phyloP scores from a whole-genome alignment of 1,284 basidiomycete species.

The Ustilago nuda region DNA sequence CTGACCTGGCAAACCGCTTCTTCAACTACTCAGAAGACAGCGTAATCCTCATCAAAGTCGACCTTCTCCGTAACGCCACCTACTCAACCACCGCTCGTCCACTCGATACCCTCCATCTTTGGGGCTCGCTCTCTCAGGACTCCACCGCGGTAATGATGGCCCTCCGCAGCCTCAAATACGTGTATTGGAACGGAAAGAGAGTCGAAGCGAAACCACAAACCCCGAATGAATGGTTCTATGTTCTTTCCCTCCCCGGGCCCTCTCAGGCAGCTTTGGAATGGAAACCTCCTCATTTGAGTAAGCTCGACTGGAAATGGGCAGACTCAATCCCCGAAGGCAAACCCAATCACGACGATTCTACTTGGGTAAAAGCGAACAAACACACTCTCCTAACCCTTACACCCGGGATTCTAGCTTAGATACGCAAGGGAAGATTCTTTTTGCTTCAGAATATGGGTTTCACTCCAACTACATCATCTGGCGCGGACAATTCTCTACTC shows the following conservation, averaged over 20 bases:
- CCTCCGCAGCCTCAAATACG: slow-evolving; percentile 16
- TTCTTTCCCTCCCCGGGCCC: slow-evolving; percentile 21
- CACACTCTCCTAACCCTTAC: slow-evolving; percentile 77
- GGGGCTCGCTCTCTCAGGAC: slow-evolving; percentile 10
- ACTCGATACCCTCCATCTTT: slow-evolving; percentile 39
- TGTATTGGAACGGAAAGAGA: slow-evolving; percentile 37
- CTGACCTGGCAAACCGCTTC: slow-evolving; percentile 24
- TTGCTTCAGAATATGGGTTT: slow-evolving; percentile 74
- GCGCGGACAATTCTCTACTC: slow-evolving; percentile 78
- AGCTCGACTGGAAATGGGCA: slow-evolving; percentile 76
- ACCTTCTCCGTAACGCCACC: slow-evolving; percentile 45
- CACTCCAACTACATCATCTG: slow-evolving; percentile 78
- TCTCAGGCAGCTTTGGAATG: slow-evolving; percentile 10
- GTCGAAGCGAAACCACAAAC: slow-evolving; percentile 8
- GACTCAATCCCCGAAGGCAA: slow-evolving; percentile 79
- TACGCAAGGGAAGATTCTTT: slow-evolving; percentile 73
- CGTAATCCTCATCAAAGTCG: slow-evolving; percentile 30
- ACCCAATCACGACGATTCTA: slow-evolving; percentile 68
- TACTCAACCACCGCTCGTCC: slow-evolving; percentile 20
- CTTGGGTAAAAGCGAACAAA: slow-evolving; percentile 76
- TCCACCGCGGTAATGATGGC: slow-evolving; percentile 15
- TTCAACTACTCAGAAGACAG: slow-evolving; percentile 27
- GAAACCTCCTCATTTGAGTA: slow-evolving; percentile 15
- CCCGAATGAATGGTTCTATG: slow-evolving; percentile 20
- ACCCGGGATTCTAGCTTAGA: slow-evolving; percentile 74